Evolutionary conservation across 805 yeast genomes (phyloP).

Genomic region (Schwanniomyces occidentalis): DNA sequence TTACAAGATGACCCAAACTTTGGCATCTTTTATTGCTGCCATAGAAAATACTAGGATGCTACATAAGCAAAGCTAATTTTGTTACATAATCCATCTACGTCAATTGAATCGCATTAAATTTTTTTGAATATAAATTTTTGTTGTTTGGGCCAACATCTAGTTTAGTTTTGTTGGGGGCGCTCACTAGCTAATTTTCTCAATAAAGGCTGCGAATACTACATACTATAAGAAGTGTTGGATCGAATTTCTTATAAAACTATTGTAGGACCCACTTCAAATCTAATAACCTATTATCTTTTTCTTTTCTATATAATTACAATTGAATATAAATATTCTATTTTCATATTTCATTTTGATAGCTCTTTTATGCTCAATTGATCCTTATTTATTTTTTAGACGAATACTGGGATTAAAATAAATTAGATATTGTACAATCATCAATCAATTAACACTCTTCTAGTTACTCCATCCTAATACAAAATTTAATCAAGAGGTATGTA

Average conservation of each 20-base stretch:
- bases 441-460: too few relatives aligned
- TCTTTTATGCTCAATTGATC: background rate
- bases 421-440: too few relatives aligned
- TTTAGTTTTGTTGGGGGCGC: constrained; percentile 8
- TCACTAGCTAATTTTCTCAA: background rate
- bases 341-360: background rate
- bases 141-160: constrained; percentile 9
- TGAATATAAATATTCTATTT: background rate
- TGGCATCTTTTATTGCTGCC: too few relatives aligned
- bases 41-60: too few relatives aligned
- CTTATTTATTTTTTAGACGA: background rate
- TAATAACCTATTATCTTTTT: background rate
- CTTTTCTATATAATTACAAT: background rate
- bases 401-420: too few relatives aligned
- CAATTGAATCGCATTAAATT: constrained; percentile 6
- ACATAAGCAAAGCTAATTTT: too few relatives aligned
- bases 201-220: constrained; percentile 4
- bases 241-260: background rate
- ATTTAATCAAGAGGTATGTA: too few relatives aligned
- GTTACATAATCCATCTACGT: too few relatives aligned
- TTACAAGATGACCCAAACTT: too few relatives aligned
- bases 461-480: too few relatives aligned
- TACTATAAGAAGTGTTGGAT: background rate
- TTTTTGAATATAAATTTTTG: constrained; percentile 2
- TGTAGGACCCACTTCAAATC: background rate